Percentiles rank a stretch among this genome's conserved stretches.
Conservation (phyloP, 495 filamentous ascomycete species). For the Hypoxylon lenormandii region DNA sequence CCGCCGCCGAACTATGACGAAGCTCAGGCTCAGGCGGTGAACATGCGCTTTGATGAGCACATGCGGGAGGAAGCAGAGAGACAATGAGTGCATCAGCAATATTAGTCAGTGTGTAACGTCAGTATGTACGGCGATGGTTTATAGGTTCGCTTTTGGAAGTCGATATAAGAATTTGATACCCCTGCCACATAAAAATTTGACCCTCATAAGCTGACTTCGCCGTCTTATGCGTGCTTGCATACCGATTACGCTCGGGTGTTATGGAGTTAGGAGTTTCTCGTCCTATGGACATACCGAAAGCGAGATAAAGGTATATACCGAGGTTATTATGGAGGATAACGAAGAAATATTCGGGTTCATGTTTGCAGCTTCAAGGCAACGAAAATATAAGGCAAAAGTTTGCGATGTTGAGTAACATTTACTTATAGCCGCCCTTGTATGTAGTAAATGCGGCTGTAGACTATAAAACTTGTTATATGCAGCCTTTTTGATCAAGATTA, state of each 20-base stretch:
- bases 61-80: conserved; percentile 62
- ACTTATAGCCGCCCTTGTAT: neutral
- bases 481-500: neutral
- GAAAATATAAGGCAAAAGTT: neutral
- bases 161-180: conserved; percentile 43
- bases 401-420: neutral
- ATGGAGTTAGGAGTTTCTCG: too few relatives aligned
- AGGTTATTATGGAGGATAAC: too few relatives aligned
- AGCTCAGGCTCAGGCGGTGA: conserved; percentile 81
- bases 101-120: conserved; percentile 9
- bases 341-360: too few relatives aligned
- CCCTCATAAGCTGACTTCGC: conserved; percentile 13
- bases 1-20: conserved; percentile 95
- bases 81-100: conserved; percentile 39
- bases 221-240: conserved; percentile 9
- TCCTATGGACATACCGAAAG: too few relatives aligned
- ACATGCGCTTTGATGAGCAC: conserved; percentile 61
- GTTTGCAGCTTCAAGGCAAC: neutral
- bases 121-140: neutral
- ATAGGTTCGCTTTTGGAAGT: conserved; percentile 23
- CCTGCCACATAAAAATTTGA: conserved; percentile 14
- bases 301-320: too few relatives aligned
- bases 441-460: neutral
- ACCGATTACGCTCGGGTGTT: neutral
- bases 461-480: neutral